Conservation (phyloP, 768 basidiomycete species). For the Chalciporus chontae region DNA sequence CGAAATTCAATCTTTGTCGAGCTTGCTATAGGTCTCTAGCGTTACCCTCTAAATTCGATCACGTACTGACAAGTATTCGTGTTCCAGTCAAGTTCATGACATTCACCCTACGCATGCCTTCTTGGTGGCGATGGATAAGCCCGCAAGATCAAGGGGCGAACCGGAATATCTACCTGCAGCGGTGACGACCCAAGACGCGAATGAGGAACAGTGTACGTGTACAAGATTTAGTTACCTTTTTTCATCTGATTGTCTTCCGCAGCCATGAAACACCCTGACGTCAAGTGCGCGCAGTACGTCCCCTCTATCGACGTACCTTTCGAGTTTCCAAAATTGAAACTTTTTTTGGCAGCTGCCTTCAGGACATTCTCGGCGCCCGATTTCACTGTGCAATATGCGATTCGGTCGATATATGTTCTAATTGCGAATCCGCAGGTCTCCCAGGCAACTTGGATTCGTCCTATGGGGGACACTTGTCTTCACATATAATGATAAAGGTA, state of each 20-base stretch:
- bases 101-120: slow-evolving; percentile 90
- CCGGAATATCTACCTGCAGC: slow-evolving; percentile 31
- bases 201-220: slow-evolving; percentile 60
- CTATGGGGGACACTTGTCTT: slow-evolving; percentile 75
- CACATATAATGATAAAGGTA: slow-evolving; percentile 95
- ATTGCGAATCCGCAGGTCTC: slow-evolving; percentile 83
- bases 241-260: slow-evolving; percentile 5
- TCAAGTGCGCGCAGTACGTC: slow-evolving; percentile 83
- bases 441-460: slow-evolving; percentile 78
- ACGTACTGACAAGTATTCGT: neutral
- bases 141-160: slow-evolving; percentile 38
- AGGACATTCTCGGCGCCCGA: slow-evolving; percentile 87
- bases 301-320: neutral
- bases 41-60: slow-evolving; percentile 6
- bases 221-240: neutral
- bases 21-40: slow-evolving; percentile 69
- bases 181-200: slow-evolving; percentile 34
- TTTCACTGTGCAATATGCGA: slow-evolving; percentile 93
- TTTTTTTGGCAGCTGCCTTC: slow-evolving; percentile 58
- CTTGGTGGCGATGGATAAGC: slow-evolving; percentile 70
- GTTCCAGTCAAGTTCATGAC: slow-evolving; percentile 77
- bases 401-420: slow-evolving; percentile 79
- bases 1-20: slow-evolving; percentile 75
- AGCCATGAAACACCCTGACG: slow-evolving; percentile 78
- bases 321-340: neutral